Evolutionary conservation across 441 rosid genomes (phyloP).

Genomic region (Arabidopsis hybrid): DNA sequence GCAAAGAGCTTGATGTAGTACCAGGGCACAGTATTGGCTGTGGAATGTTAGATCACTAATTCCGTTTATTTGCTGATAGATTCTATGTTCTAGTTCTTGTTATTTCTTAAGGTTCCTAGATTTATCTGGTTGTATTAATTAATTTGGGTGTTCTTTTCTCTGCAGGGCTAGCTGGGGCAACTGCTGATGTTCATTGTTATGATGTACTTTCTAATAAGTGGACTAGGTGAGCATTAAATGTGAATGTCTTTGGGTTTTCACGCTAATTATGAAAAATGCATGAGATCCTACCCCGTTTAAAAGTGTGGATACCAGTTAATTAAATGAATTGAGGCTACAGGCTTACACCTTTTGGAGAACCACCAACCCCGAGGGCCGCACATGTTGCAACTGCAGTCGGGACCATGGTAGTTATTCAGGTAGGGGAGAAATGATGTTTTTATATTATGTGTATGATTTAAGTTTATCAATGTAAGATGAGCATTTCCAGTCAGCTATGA

Average conservation of each 20-base stretch:
- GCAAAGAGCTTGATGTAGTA: slow-evolving; percentile 24
- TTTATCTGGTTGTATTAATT: slow-evolving; percentile 5
- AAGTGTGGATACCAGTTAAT: slow-evolving; percentile 30
- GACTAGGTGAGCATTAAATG: slow-evolving; percentile 73
- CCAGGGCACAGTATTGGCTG: slow-evolving; percentile 3
- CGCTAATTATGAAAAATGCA: slow-evolving; percentile 2
- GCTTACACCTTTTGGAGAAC: slow-evolving; percentile 93
- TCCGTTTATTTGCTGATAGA: neutral
- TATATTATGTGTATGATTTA: neutral
- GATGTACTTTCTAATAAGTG: slow-evolving; percentile 95
- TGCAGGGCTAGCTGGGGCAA: slow-evolving; percentile 98
- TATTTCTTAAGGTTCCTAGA: slow-evolving; percentile 15
- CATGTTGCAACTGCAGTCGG: slow-evolving; percentile 99
- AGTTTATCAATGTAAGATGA: neutral
- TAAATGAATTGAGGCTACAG: slow-evolving; percentile 51
- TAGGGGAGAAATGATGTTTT: slow-evolving; percentile 41
- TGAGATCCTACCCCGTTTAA: slow-evolving; percentile 11
- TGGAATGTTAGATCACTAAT: slow-evolving; percentile 7
- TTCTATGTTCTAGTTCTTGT: slow-evolving; percentile 17
- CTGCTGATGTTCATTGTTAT: slow-evolving; percentile 99
- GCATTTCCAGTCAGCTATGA: slow-evolving; percentile 35
- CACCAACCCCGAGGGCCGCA: slow-evolving; percentile 99
- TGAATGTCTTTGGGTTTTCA: neutral
- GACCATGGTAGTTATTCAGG: slow-evolving; percentile 99
- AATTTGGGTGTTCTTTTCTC: slow-evolving; percentile 45